These are phyloP conservation scores for Microsporum audouinii DNA, from an alignment of 2,329 filamentous ascomycete genomes.

Conservation along the genomic window DNA sequence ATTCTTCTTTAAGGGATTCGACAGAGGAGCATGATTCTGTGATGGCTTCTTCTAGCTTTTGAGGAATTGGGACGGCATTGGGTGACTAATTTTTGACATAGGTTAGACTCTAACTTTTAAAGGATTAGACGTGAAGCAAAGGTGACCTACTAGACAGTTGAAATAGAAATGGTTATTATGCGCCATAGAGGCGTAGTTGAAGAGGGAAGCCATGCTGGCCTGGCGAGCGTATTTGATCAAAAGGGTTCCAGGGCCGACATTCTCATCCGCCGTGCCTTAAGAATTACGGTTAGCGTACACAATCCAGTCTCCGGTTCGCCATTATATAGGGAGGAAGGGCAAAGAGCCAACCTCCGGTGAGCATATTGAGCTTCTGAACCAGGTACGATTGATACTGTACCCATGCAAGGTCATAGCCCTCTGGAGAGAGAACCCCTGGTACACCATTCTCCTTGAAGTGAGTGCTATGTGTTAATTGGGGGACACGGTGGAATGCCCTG, in stretches of 20 bases:
- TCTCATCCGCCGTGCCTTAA: conserved; percentile 53
- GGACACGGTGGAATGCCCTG: conserved; percentile 36
- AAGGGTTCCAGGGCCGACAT: conserved; percentile 54
- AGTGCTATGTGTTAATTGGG: conserved; percentile 38
- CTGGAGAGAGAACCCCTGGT: conserved; percentile 56
- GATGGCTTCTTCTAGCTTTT: conserved; percentile 48
- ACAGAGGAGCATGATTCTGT: conserved; percentile 65
- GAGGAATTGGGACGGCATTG: conserved; percentile 42
- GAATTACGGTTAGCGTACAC: background rate
- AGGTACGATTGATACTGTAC: conserved; percentile 66
- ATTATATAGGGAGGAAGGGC: background rate
- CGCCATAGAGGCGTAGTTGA: conserved; percentile 95
- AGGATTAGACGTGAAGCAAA: conserved; percentile 26
- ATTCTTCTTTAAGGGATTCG: conserved; percentile 67
- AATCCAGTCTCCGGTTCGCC: background rate
- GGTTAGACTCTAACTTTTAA: background rate
- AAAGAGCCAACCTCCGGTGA: conserved; percentile 52
- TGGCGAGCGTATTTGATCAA: conserved; percentile 66
- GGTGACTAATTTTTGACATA: conserved; percentile 25
- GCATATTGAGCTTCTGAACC: conserved; percentile 62
- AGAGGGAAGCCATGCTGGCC: conserved; percentile 62
- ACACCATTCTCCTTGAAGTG: conserved; percentile 45
- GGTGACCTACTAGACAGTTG: conserved; percentile 36
- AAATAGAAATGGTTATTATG: conserved; percentile 66
- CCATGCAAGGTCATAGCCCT: conserved; percentile 67